Percentiles rank a stretch among this genome's conserved stretches.
These are phyloP conservation scores for Fraxinus albicans DNA, from an alignment of 305 asterid species.

Conservation along the genomic window DNA sequence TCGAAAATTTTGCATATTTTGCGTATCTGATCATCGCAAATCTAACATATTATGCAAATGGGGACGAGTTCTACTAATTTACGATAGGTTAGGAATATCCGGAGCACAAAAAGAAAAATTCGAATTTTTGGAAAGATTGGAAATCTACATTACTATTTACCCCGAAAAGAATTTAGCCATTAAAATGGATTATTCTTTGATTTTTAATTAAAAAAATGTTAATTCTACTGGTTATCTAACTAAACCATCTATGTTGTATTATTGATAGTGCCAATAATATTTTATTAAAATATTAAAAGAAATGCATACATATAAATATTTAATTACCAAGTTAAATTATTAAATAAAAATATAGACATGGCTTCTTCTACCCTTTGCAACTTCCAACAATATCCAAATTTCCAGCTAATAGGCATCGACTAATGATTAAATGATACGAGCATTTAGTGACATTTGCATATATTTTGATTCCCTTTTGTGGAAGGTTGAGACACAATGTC, in stretches of 20 bases:
- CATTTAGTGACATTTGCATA: neutral
- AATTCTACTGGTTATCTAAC: too few species aligned
- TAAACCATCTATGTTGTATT: too few species aligned
- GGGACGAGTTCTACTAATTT: neutral
- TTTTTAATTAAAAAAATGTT: too few species aligned
- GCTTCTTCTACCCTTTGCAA: neutral
- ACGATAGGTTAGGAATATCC: too few species aligned
- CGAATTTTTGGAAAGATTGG: too few species aligned
- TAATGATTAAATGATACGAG: neutral
- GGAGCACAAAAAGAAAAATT: neutral
- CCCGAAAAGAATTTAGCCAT: too few species aligned
- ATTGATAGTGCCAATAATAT: too few species aligned
- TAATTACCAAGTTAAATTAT: neutral
- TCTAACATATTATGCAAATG: neutral
- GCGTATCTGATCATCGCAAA: neutral
- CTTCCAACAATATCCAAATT: neutral
- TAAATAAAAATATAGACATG: neutral
- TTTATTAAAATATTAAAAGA: too few species aligned
- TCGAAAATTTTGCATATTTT: too few species aligned
- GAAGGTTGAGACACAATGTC: neutral
- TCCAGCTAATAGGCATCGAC: neutral
- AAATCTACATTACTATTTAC: too few species aligned
- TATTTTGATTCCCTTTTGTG: neutral
- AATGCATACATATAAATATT: neutral
- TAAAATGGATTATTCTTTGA: too few species aligned